phyloP scores from a whole-genome alignment of 176 grass and related monocot genomes.

The Lolium perenne region DNA sequence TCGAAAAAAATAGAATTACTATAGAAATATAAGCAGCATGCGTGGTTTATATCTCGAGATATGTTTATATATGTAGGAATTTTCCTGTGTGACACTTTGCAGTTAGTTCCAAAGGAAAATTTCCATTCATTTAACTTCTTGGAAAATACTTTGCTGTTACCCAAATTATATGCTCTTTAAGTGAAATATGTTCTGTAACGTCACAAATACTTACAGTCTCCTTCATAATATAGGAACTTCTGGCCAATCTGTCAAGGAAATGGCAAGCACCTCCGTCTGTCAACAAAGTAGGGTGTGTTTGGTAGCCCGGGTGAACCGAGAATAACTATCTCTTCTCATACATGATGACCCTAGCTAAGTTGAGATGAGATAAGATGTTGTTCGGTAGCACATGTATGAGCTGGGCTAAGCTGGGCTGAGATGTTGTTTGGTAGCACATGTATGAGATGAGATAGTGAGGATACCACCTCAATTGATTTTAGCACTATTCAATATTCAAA shows the following conservation, averaged over 20 bases:
- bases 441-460: too few relatives aligned
- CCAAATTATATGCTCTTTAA: not conserved
- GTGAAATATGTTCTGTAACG: not conserved
- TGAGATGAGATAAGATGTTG: too few relatives aligned
- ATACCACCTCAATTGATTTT: too few relatives aligned
- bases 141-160: not conserved
- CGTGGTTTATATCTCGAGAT: not conserved
- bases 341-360: too few relatives aligned
- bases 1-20: not conserved
- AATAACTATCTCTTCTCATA: too few relatives aligned
- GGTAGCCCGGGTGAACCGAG: too few relatives aligned
- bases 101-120: too few relatives aligned
- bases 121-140: not conserved
- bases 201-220: not conserved
- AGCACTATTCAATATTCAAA: too few relatives aligned
- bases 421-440: too few relatives aligned
- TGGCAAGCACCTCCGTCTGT: not conserved
- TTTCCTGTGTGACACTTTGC: not conserved
- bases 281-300: too few relatives aligned
- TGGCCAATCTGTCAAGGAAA: conserved; percentile 25
- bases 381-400: too few relatives aligned
- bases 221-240: not conserved
- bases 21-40: not conserved
- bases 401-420: too few relatives aligned
- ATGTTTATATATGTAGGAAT: not conserved